Conservation (phyloP, 345 rosid genomes). For the Lepidium didymum region DNA sequence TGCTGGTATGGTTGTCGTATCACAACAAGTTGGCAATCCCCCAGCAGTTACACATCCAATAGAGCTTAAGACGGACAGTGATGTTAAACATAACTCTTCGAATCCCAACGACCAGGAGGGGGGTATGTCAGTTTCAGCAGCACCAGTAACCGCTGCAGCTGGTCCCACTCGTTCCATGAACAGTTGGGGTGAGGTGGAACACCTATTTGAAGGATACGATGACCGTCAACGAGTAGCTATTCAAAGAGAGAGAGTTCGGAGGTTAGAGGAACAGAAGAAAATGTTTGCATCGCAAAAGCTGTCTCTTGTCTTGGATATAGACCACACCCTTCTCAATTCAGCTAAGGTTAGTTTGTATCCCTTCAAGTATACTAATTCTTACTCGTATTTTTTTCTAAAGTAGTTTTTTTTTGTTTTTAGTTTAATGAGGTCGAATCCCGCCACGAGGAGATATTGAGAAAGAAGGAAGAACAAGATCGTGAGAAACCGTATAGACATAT, state of each 20-base stretch:
- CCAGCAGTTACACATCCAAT: constrained; percentile 32
- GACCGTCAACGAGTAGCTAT: constrained; percentile 83
- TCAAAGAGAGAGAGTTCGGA: constrained; percentile 84
- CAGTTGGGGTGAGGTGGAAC: constrained; percentile 88
- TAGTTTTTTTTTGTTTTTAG: constrained; percentile 31
- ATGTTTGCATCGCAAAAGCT: constrained; percentile 85
- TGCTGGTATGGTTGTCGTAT: constrained; percentile 49
- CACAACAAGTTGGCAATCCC: constrained; percentile 39
- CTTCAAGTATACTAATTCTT: background rate
- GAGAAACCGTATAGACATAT: constrained; percentile 81
- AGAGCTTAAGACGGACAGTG: constrained; percentile 36
- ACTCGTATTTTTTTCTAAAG: background rate
- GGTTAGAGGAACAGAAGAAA: constrained; percentile 93
- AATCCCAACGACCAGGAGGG: constrained; percentile 31
- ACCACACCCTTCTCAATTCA: constrained; percentile 97
- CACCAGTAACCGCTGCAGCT: constrained; percentile 33
- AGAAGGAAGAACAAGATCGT: constrained; percentile 95
- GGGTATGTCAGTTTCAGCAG: constrained; percentile 26
- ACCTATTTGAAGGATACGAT: constrained; percentile 85
- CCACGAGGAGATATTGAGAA: constrained; percentile 80
- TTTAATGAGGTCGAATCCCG: constrained; percentile 76
- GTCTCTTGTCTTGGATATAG: constrained; percentile 93
- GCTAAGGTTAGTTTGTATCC: constrained; percentile 58
- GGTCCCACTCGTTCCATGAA: constrained; percentile 41
- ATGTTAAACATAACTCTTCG: constrained; percentile 27